Conservation (phyloP, 345 rosid genomes). For the Zanthoxylum bungeanum region DNA sequence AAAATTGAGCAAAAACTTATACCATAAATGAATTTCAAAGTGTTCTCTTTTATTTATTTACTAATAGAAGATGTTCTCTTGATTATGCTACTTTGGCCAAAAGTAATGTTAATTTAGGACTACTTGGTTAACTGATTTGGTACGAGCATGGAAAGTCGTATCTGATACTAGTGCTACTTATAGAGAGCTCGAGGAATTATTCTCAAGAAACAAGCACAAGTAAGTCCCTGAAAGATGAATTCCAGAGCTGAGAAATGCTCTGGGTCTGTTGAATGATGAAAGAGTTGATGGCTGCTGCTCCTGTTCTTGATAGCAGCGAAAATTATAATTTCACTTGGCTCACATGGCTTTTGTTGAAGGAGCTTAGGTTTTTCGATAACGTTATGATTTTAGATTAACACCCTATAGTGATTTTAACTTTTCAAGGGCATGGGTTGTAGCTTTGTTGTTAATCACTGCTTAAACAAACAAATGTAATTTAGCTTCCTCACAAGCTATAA, state of each 20-base stretch:
- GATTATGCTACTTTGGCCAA: not conserved
- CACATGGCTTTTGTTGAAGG: not conserved
- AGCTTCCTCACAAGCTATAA: not conserved
- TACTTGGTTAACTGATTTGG: not conserved
- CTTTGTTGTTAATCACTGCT: not conserved
- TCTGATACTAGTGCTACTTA: not conserved
- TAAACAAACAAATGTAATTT: not conserved
- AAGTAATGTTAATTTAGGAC: not conserved
- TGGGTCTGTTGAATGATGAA: not conserved
- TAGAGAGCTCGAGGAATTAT: conserved; percentile 10
- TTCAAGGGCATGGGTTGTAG: not conserved
- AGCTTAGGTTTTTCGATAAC: not conserved
- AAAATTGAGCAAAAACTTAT: not conserved
- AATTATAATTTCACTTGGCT: no score
- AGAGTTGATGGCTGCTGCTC: not conserved
- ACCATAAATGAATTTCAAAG: not conserved
- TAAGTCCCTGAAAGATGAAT: not conserved
- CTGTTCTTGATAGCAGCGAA: not conserved
- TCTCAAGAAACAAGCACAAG: not conserved
- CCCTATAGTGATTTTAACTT: not conserved
- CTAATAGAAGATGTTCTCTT: not conserved
- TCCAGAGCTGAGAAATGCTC: not conserved
- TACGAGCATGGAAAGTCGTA: not conserved
- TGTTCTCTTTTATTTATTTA: not conserved
- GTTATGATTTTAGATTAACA: not conserved